phyloP scores from a whole-genome alignment of 176 grass and related monocot species.

The Metroxylon sagu region DNA sequence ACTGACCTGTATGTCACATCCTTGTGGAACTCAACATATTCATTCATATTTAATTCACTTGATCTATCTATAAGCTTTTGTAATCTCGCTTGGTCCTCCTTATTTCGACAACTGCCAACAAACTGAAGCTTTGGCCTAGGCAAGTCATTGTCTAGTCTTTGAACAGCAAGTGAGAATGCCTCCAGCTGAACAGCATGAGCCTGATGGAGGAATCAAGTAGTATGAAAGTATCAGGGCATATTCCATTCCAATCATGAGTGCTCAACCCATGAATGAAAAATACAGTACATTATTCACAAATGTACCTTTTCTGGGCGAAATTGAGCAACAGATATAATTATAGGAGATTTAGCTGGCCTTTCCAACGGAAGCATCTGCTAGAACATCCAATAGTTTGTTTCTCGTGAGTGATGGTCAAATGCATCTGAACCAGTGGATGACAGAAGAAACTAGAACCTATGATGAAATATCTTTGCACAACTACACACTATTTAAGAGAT shows the following conservation, averaged over 20 bases:
- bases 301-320: slow-evolving; percentile 96
- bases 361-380: slow-evolving; percentile 70
- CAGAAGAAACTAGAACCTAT: too few relatives aligned
- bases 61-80: slow-evolving; percentile 71
- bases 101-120: slow-evolving; percentile 77
- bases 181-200: slow-evolving; percentile 88
- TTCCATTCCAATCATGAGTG: not conserved
- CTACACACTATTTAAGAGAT: too few relatives aligned
- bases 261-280: not conserved
- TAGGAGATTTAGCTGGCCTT: slow-evolving; percentile 44
- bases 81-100: slow-evolving; percentile 70
- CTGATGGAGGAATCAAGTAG: slow-evolving; percentile 23
- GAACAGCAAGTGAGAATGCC: slow-evolving; percentile 65
- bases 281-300: not conserved
- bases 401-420: slow-evolving; percentile 1
- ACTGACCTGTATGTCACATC: slow-evolving; percentile 57
- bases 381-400: slow-evolving; percentile 32
- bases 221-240: slow-evolving; percentile 16
- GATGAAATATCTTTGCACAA: slow-evolving; percentile 3
- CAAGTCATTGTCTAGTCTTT: slow-evolving; percentile 48
- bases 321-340: slow-evolving; percentile 89
- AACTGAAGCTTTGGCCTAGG: slow-evolving; percentile 71
- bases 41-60: slow-evolving; percentile 58
- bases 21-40: slow-evolving; percentile 74
- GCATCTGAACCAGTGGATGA: too few relatives aligned